Base-by-base conservation (phyloP, 2,329 filamentous ascomycete genomes). In the Myotisia sp. region DNA sequence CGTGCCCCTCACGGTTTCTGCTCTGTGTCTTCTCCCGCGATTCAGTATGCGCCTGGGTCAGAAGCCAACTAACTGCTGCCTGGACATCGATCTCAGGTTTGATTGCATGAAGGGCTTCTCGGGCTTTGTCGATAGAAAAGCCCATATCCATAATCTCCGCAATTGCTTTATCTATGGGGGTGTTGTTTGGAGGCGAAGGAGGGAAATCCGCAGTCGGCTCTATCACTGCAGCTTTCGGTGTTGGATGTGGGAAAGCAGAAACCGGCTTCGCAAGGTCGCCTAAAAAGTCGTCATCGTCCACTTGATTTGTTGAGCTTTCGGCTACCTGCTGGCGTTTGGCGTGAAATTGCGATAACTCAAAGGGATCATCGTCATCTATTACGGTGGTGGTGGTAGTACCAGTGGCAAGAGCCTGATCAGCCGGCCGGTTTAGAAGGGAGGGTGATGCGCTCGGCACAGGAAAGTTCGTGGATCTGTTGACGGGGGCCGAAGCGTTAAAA, bases 111-210 rank as follows among this genome's bases (percentile, higher is more conserved):
- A 40, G 29, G 10, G 38, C 38, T 12, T 35, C 16, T 13, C 38
- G 36, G n/a, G 90, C 79, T 48, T 85, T 84, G 38, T 92, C 82
- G 0, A 76, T 70, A 0, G 83, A 75, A 47, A 98, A 98, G 0
- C 90, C 90, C 73, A 95, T 95, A 45, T 94, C 87, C 3, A 94
- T 75, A 17, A 98, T 63, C 53, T 95, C 84, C 6, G 82, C 83
- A 17, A 95, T 72, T 6, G 85, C 82, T 44, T 71, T 74, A 49
- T 93, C 84, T 38, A 79, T 76, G 1, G 72, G 74, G 46, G 61
- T 62, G 12, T 23, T 2, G 47, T 47, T 2, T n/a, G 32, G 19
- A 9, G 28, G 43, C 23, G 18, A 20, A 19, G 29, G 17, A 13
- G 33, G 34, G 9, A 41, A 16, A 1, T 47, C 37, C 19, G 36